Evolutionary conservation across 192 early-diverging fungal genomes (phyloP), one percentile per base, ranked within the genome.

Genomic region (Podila clonocystis): DNA sequence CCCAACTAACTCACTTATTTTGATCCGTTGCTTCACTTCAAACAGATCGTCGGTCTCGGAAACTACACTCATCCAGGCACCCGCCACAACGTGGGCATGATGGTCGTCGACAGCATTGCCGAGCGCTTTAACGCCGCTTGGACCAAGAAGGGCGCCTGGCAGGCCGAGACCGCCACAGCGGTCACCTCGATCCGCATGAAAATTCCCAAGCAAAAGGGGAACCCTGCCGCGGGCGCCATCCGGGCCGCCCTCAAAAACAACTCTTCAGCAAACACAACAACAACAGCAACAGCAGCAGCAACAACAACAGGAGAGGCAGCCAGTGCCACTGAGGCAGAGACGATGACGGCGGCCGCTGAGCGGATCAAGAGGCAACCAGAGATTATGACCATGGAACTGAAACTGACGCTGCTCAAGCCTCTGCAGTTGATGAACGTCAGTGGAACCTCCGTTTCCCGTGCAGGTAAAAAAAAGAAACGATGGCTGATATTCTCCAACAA

Each of bases 21-120:
- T 45, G 38, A 22, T 52, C 8, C 11, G 52, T 11, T 5, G 1
- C 12, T 1, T 17, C 34, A 19, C 68, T 22, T 36, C 34, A 9
- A 9, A 29, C 50, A 90, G 88, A 71, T 94, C 36, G 90, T 91
- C 26, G 93, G 93, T 20, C 84, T 95, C 20, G 93, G 93, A 49
- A 95, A 95, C 84, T 74, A 89, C 55, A 85, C 83, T 15, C 85
- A 86, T 29, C 89, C 91, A 20, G 70, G 85, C 31, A 93, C 92
- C 9, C 77, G 93, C 38, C 93, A 95, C 73, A 93, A 89, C 65
- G 89, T 93, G 5, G 93, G 93, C 9, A 90, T 92, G 88, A 85
- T 91, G 85, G 82, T 90, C 28, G 60, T 93, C 9, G 89, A 95
- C 69, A 59, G 70, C 28, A 65, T 90, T 33, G 90, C 88, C 17